Conservation (phyloP, 305 asterid species). For the Caryopteris hybrid region DNA sequence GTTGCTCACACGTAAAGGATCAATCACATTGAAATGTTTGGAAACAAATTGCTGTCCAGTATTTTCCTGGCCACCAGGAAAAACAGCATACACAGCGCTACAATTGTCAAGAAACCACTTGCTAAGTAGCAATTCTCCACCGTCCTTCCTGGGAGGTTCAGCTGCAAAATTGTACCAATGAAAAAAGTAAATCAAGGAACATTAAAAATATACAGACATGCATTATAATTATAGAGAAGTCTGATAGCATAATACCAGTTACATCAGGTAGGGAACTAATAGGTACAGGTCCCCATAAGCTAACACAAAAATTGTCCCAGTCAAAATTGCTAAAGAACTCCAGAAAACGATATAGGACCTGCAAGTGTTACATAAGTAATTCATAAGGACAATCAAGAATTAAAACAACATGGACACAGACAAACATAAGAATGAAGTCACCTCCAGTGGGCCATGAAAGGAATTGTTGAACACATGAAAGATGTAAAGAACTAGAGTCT, state of each 20-base stretch:
- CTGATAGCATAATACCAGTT: slow-evolving; percentile 48
- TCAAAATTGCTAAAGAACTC: slow-evolving; percentile 98
- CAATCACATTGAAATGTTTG: slow-evolving; percentile 91
- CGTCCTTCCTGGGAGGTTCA: slow-evolving; percentile 94
- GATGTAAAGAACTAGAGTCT: slow-evolving; percentile 94
- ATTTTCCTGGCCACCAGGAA: slow-evolving; percentile 83
- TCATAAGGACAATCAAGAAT: slow-evolving; percentile 27
- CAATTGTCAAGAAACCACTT: slow-evolving; percentile 88
- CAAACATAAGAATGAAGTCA: slow-evolving; percentile 22
- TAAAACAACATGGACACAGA: slow-evolving; percentile 9
- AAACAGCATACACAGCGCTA: slow-evolving; percentile 87
- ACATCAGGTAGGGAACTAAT: slow-evolving; percentile 83
- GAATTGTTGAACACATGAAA: slow-evolving; percentile 95
- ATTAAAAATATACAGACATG: slow-evolving; percentile 3
- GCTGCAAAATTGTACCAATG: slow-evolving; percentile 49
- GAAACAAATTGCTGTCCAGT: slow-evolving; percentile 83
- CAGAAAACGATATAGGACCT: slow-evolving; percentile 97
- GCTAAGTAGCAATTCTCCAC: slow-evolving; percentile 83
- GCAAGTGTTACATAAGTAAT: slow-evolving; percentile 21
- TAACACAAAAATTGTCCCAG: slow-evolving; percentile 95
- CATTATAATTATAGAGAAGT: not conserved
- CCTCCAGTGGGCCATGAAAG: slow-evolving; percentile 98
- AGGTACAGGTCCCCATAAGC: slow-evolving; percentile 99
- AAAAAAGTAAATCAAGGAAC: not conserved
- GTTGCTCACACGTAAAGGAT: slow-evolving; percentile 96